Evolutionary conservation across 2,329 filamentous ascomycete genomes (phyloP), one percentile per base, ranked within the genome.

Genomic region (Colletotrichum noveboracense): DNA sequence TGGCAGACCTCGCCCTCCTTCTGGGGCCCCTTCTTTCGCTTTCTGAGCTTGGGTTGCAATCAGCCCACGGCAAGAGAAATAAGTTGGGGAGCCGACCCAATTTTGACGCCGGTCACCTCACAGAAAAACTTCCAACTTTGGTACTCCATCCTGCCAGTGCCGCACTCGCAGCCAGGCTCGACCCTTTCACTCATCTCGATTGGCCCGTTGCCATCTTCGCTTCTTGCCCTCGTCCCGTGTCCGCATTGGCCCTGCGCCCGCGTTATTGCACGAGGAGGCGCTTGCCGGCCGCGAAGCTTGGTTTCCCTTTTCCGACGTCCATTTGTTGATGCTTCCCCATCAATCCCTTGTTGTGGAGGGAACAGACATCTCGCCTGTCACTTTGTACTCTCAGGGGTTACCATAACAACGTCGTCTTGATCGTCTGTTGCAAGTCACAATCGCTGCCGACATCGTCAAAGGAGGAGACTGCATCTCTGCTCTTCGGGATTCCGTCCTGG

Each of bases 51-150:
- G 71, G 71, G 65, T 70, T 65, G 66, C 71, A 70, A 76, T 74
- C 74, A 71, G 64, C 36, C 73, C 58, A 70, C 73, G 66, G 68
- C 24, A 66, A 55, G 43, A 55, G 69, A 43, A 76, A 76, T 52
- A 75, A 66, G 56, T 75, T 62, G 69, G 74, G 58, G 73, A 74
- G 69, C 52, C 65, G 70, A 76, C 65, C 76, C 66, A 77, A 76
- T 66, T 76, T 76, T 76, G 76, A 69, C 69, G 65, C 69, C 60
- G 58, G 76, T 60, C 76, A 70, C 71, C 62, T 61, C 70, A 62
- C 66, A 60, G 52, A 55, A 72, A 75, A 48, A 32, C 55, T 67
- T 60, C 73, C 69, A 67, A 70, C 67, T 66, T 21, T 72, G 72
- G 62, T 77, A 77, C 71, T 30, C 71, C 43, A 71, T 68, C 26